A percentile compares a stretch with the other conserved stretches of the same genome.
Evolutionary conservation across 192 early-diverging fungal genomes (phyloP).

Genomic region (Rhizoclosmatium globosum): DNA sequence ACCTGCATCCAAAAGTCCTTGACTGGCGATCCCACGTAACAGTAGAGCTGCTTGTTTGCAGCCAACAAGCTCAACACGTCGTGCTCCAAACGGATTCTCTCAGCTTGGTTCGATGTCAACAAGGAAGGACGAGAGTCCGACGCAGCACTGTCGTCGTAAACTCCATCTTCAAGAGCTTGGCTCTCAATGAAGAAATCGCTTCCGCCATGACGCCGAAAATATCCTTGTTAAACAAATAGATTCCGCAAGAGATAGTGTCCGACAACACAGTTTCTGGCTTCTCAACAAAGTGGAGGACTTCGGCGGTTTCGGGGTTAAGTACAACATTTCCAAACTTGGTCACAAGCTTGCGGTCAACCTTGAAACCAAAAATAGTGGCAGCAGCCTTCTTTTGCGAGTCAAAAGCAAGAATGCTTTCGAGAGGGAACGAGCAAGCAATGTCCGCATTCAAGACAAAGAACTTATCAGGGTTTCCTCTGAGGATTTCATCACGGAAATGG

Average conservation of each 20-base stretch:
- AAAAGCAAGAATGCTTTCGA: constrained; percentile 83
- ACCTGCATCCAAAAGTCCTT: constrained; percentile 88
- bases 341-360: constrained; percentile 80
- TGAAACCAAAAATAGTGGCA: constrained; percentile 90
- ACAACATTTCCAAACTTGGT: constrained; percentile 94
- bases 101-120: constrained; percentile 57
- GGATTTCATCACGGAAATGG: constrained; percentile 98
- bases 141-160: constrained; percentile 26
- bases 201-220: constrained; percentile 87
- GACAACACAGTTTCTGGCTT: constrained; percentile 97
- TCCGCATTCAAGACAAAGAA: constrained; percentile 98
- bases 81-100: constrained; percentile 84
- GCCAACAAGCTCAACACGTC: constrained; percentile 91
- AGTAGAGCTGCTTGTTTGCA: constrained; percentile 83
- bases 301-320: constrained; percentile 83
- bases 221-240: constrained; percentile 90
- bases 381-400: constrained; percentile 84
- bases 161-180: constrained; percentile 61
- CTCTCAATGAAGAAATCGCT: constrained; percentile 76
- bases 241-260: constrained; percentile 93
- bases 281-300: constrained; percentile 97
- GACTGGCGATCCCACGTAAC: constrained; percentile 71
- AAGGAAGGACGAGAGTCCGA: constrained; percentile 32
- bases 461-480: constrained; percentile 87
- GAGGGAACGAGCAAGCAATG: constrained; percentile 93